phyloP scores from a whole-genome alignment of 2,329 filamentous ascomycete genomes.

The Beauveria australis region DNA sequence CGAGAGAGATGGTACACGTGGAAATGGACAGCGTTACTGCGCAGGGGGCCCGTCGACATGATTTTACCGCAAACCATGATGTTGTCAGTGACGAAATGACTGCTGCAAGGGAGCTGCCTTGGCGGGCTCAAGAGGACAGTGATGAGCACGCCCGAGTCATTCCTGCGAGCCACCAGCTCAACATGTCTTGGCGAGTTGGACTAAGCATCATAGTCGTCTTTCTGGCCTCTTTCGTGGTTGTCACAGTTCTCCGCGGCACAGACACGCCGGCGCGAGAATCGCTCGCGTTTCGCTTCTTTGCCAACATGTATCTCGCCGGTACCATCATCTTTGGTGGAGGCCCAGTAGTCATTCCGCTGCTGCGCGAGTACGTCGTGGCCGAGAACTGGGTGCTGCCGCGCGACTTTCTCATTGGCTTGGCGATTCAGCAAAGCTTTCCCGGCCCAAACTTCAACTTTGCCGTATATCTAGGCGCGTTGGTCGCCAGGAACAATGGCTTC shows the following conservation, averaged over 20 bases:
- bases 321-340: constrained; percentile 61
- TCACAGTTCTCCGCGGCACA: constrained; percentile 44
- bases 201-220: constrained; percentile 37
- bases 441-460: constrained; percentile 42
- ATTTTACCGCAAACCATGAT: constrained; percentile 7
- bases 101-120: not conserved
- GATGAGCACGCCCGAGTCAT: constrained; percentile 14
- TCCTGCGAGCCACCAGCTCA: constrained; percentile 25
- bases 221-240: constrained; percentile 44
- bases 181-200: constrained; percentile 38
- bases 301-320: constrained; percentile 66
- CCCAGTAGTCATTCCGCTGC: constrained; percentile 55
- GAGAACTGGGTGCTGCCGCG: constrained; percentile 63
- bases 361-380: constrained; percentile 54
- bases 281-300: constrained; percentile 52
- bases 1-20: not conserved
- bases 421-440: constrained; percentile 63
- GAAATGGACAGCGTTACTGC: not conserved
- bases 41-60: not conserved
- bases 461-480: constrained; percentile 47
- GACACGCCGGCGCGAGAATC: constrained; percentile 26
- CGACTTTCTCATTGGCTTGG: constrained; percentile 66
- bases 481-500: constrained; percentile 31
- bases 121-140: not conserved
- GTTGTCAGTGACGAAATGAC: not conserved